These are phyloP conservation scores for Amanita fuliginea DNA, from an alignment of 768 basidiomycete genomes.

Conservation along the genomic window DNA sequence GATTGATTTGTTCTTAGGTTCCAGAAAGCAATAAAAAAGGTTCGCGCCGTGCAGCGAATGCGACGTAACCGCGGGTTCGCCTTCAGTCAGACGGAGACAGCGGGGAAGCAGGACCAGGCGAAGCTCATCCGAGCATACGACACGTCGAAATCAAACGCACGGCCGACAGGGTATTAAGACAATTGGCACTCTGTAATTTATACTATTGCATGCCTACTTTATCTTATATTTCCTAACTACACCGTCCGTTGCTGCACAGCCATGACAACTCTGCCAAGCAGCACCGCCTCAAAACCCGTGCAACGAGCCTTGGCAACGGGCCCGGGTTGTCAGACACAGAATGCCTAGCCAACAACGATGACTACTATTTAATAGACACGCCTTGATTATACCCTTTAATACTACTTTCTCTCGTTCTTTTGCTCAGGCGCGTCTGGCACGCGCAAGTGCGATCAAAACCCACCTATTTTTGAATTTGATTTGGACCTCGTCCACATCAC, in stretches of 20 bases:
- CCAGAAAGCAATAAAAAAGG: conserved; percentile 99
- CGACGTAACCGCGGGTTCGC: conserved; percentile 94
- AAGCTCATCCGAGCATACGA: conserved; percentile 80
- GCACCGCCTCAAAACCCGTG: neutral
- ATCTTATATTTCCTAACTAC: neutral
- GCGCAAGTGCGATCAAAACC: neutral
- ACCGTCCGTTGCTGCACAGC: conserved; percentile 5
- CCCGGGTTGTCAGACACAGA: too few relatives aligned
- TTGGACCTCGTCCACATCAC: too few relatives aligned
- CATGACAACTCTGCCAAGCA: neutral
- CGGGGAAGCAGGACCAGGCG: conserved; percentile 77
- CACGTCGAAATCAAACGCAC: conserved; percentile 62
- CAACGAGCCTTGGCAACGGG: neutral
- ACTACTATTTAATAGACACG: neutral
- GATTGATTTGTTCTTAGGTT: conserved; percentile 42
- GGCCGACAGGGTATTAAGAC: conserved; percentile 64
- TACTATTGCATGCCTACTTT: conserved; percentile 1
- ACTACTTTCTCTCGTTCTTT: neutral
- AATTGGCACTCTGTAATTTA: neutral
- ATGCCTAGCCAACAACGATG: neutral
- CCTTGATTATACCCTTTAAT: neutral
- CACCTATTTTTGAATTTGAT: too few relatives aligned
- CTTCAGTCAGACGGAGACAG: conserved; percentile 92
- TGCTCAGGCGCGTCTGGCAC: neutral
- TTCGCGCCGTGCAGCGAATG: conserved; percentile 97